Evolutionary conservation across 352 stramenopile species (phyloP).

Genomic region (Pythium plurisporium): DNA sequence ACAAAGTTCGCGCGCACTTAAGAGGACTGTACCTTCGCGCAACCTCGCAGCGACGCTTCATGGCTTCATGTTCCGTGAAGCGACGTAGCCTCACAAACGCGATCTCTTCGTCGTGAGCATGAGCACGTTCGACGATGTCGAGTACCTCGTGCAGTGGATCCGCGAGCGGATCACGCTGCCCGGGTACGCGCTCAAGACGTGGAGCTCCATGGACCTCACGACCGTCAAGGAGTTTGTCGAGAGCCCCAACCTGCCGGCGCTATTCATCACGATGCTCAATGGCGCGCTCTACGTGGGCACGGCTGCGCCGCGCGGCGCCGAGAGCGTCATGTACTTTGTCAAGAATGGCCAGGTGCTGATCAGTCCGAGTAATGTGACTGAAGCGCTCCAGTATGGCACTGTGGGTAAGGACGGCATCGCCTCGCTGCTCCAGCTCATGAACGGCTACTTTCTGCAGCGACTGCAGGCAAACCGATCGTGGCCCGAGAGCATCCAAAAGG

Average conservation of each 20-base stretch:
- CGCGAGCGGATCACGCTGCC: conserved; percentile 72
- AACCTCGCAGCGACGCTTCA: conserved; percentile 22
- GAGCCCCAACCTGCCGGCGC: conserved; percentile 50
- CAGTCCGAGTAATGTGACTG: conserved; percentile 49
- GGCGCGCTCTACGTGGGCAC: conserved; percentile 51
- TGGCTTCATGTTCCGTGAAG: conserved; percentile 9
- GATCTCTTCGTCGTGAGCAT: conserved; percentile 25
- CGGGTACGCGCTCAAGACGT: conserved; percentile 62
- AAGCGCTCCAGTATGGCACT: conserved; percentile 71
- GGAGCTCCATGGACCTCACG: conserved; percentile 70
- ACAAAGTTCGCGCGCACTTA: conserved; percentile 16
- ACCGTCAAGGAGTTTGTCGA: conserved; percentile 85
- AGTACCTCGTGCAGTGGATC: conserved; percentile 83
- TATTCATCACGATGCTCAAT: conserved; percentile 61
- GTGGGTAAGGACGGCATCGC: conserved; percentile 73
- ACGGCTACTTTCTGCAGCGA: conserved; percentile 77
- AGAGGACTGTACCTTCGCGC: conserved; percentile 3
- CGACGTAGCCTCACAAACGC: conserved; percentile 2
- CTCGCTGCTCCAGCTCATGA: conserved; percentile 83
- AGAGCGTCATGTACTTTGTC: conserved; percentile 84
- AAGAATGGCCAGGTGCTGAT: conserved; percentile 78
- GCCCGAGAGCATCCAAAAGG: conserved; percentile 93
- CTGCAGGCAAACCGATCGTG: conserved; percentile 79
- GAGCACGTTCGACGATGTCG: conserved; percentile 83
- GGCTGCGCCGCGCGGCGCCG: conserved; percentile 39